A percentile compares a stretch with the other conserved stretches of the same genome.
Evolutionary conservation across 1,139 yeast species (phyloP).

Genomic region (Pichia inconspicua): DNA sequence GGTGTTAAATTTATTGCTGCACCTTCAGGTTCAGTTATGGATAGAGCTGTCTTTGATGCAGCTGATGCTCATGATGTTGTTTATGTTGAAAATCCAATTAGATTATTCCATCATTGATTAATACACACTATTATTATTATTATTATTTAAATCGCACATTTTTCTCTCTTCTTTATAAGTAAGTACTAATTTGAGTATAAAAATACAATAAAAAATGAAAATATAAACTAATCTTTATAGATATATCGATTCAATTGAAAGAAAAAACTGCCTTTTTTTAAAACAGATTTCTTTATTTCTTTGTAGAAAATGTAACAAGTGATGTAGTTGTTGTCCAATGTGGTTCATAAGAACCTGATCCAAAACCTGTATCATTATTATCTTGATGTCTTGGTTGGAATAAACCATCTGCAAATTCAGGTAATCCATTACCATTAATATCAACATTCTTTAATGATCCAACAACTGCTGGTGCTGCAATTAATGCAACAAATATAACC

Average conservation of each 20-base stretch:
- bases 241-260: no score
- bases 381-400: slow-evolving; percentile 80
- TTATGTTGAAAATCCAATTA: slow-evolving; percentile 90
- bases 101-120: slow-evolving; percentile 87
- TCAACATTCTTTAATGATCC: slow-evolving; percentile 30
- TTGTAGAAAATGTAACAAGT: slow-evolving; percentile 54
- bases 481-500: slow-evolving; percentile 61
- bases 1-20: slow-evolving; percentile 96
- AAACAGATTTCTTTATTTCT: slow-evolving; percentile 33
- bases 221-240: not conserved
- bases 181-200: not conserved
- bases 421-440: slow-evolving; percentile 31
- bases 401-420: slow-evolving; percentile 57
- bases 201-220: not conserved
- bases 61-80: slow-evolving; percentile 86
- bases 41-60: slow-evolving; percentile 89
- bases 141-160: not conserved
- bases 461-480: slow-evolving; percentile 89
- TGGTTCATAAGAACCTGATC: slow-evolving; percentile 43
- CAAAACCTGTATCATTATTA: slow-evolving; percentile 76
- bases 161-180: not conserved
- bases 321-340: slow-evolving; percentile 50
- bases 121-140: not conserved
- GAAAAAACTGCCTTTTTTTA: no score
- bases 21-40: slow-evolving; percentile 97